These are phyloP conservation scores for Arthrobotrys sinensis DNA, from an alignment of 2,329 filamentous ascomycete genomes.

Conservation along the genomic window DNA sequence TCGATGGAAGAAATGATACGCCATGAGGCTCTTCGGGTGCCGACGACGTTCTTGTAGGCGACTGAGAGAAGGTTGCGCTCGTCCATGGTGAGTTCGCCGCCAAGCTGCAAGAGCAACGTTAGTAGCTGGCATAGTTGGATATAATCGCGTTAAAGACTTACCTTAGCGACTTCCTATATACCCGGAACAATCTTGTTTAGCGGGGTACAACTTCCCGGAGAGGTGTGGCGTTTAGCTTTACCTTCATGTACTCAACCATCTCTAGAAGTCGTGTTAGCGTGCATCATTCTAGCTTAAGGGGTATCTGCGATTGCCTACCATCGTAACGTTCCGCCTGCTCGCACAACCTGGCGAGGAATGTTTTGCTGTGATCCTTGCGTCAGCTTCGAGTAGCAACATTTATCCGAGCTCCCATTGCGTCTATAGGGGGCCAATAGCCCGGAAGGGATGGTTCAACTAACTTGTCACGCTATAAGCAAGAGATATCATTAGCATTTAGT, in stretches of 20 bases:
- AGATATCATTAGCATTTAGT: constrained; percentile 67
- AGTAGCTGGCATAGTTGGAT: background rate
- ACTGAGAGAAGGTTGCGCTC: constrained; percentile 98
- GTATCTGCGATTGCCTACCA: constrained; percentile 69
- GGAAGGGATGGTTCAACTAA: constrained; percentile 69
- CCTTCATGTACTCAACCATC: constrained; percentile 99
- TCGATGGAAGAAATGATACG: constrained; percentile 98
- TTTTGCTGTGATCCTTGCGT: constrained; percentile 80
- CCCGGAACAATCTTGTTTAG: constrained; percentile 65
- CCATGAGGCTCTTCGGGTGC: constrained; percentile 96
- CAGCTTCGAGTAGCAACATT: constrained; percentile 62
- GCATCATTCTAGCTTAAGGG: background rate
- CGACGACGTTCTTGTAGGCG: constrained; percentile 99
- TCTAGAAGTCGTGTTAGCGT: constrained; percentile 70
- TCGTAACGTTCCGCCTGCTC: constrained; percentile 99
- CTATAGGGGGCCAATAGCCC: constrained; percentile 47
- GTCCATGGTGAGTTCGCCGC: constrained; percentile 85
- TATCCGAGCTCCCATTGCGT: constrained; percentile 38
- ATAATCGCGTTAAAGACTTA: constrained; percentile 67
- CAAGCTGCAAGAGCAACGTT: constrained; percentile 68
- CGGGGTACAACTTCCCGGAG: constrained; percentile 61
- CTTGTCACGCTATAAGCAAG: constrained; percentile 76
- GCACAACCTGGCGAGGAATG: constrained; percentile 99
- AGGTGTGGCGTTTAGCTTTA: constrained; percentile 67
- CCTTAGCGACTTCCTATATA: constrained; percentile 90